Evolutionary conservation across 306 rosid genomes (phyloP).

Genomic region (Cucumis hystrix): DNA sequence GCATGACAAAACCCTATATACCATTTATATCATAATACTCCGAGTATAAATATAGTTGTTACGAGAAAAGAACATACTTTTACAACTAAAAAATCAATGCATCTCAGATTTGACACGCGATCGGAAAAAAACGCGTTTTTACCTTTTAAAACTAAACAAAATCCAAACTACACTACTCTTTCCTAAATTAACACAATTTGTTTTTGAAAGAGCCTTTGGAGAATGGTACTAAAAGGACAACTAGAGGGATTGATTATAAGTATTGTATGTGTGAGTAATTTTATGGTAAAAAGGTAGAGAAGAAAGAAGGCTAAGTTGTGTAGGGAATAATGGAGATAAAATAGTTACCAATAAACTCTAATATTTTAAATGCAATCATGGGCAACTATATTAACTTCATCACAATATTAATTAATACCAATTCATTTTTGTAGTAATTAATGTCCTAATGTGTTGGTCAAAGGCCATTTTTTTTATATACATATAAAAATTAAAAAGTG

Average conservation of each 20-base stretch:
- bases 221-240: not conserved
- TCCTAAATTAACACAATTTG: not conserved
- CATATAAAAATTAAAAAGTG: slow-evolving; percentile 15
- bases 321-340: not conserved
- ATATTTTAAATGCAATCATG: slow-evolving; percentile 41
- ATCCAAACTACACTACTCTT: not conserved
- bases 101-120: not conserved
- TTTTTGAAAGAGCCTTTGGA: not conserved
- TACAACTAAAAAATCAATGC: not conserved
- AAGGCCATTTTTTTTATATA: not conserved
- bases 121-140: not conserved
- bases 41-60: not conserved
- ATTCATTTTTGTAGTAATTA: slow-evolving; percentile 10
- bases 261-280: not conserved
- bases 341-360: not conserved
- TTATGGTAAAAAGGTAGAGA: not conserved
- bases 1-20: not conserved
- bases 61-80: not conserved
- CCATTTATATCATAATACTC: not conserved
- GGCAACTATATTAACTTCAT: slow-evolving; percentile 13
- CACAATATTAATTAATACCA: not conserved
- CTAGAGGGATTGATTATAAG: not conserved
- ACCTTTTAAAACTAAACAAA: not conserved
- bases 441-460: slow-evolving; percentile 42
- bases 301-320: slow-evolving; percentile 6